These are phyloP conservation scores for Eucalyptus virginea DNA, from an alignment of 345 rosid species.

Conservation along the genomic window DNA sequence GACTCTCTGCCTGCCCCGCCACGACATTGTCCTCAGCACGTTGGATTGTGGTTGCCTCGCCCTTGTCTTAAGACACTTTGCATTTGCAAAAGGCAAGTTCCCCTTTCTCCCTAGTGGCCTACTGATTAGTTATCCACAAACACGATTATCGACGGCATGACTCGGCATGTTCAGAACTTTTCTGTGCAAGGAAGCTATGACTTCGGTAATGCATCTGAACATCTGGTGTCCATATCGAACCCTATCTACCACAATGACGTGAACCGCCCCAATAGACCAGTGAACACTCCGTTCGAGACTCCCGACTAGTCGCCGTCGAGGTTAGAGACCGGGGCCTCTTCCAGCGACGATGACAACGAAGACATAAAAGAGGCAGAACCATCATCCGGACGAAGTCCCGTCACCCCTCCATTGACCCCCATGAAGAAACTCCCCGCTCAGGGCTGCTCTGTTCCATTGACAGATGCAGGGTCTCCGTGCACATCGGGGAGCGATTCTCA, in stretches of 20 bases:
- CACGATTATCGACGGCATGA: background rate
- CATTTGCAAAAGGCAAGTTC: background rate
- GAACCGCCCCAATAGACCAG: background rate
- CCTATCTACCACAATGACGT: conserved; percentile 47
- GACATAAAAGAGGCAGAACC: background rate
- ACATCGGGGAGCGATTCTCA: conserved; percentile 35
- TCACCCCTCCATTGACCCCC: conserved; percentile 62
- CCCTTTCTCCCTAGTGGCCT: background rate
- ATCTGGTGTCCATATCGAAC: conserved; percentile 56
- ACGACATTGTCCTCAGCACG: background rate
- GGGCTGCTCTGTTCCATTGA: conserved; percentile 60
- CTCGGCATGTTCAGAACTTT: background rate
- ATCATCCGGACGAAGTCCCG: background rate
- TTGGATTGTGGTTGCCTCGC: background rate
- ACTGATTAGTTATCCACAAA: background rate
- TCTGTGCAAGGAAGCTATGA: background rate
- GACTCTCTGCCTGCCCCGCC: background rate
- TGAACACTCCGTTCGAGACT: conserved; percentile 55
- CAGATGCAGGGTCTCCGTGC: conserved; percentile 32
- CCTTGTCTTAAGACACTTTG: background rate
- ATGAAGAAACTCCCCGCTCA: conserved; percentile 74
- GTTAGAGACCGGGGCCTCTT: conserved; percentile 24
- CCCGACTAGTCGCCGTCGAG: conserved; percentile 62
- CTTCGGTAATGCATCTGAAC: conserved; percentile 1
- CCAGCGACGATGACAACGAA: conserved; percentile 5